Evolutionary conservation across 495 filamentous ascomycete species (phyloP).

Genomic region (Penicillium diatomitis): DNA sequence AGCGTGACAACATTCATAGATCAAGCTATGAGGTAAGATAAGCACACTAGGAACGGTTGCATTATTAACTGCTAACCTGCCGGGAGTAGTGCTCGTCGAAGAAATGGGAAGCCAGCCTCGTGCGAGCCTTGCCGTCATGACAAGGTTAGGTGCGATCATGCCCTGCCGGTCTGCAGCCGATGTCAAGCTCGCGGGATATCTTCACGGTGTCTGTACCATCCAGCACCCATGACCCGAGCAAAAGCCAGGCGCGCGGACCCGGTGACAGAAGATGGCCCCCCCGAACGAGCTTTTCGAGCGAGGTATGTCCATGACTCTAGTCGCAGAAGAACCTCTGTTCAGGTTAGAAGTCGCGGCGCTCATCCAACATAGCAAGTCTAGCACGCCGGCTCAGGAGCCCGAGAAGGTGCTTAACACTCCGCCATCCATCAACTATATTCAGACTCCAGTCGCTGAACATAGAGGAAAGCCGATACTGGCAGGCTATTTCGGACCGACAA

Average conservation of each 20-base stretch:
- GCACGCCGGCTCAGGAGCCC: no score
- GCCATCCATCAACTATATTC: not conserved
- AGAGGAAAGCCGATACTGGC: slow-evolving; percentile 10
- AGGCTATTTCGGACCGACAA: slow-evolving; percentile 26
- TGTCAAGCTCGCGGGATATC: slow-evolving; percentile 20
- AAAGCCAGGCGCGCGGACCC: slow-evolving; percentile 1
- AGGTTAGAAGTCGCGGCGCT: no score
- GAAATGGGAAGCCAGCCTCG: slow-evolving; percentile 37
- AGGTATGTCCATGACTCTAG: not conserved
- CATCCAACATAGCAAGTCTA: no score
- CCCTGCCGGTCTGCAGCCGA: slow-evolving; percentile 20
- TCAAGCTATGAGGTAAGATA: not conserved
- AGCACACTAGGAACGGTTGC: not conserved
- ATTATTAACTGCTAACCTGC: not conserved
- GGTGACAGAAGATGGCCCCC: slow-evolving; percentile 6
- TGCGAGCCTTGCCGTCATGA: slow-evolving; percentile 42
- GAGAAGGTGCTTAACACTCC: no score
- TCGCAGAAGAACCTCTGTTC: no score
- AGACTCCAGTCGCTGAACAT: not conserved
- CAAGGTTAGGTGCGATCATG: slow-evolving; percentile 40
- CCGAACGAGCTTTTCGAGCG: not conserved
- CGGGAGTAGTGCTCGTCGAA: slow-evolving; percentile 18
- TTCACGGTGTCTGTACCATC: slow-evolving; percentile 27
- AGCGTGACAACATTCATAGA: not conserved
- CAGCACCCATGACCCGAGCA: slow-evolving; percentile 26